A percentile compares a stretch with the other conserved stretches of the same genome.
These are phyloP conservation scores for Blastomyces gilchristii DNA, from an alignment of 2,329 filamentous ascomycete genomes.

Conservation along the genomic window DNA sequence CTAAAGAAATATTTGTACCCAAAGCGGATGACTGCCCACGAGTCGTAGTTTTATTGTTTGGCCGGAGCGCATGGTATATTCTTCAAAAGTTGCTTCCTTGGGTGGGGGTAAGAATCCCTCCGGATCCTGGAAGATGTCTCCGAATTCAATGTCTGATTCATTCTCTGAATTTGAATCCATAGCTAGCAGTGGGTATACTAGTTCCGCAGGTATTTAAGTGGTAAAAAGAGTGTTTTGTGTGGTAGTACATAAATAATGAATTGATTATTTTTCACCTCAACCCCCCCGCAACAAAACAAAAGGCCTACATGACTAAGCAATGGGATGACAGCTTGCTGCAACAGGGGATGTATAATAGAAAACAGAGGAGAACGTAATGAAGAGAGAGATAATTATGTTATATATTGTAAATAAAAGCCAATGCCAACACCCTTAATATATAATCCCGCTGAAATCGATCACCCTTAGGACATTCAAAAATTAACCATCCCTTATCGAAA, in stretches of 20 bases:
- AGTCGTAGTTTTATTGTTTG: constrained; percentile 59
- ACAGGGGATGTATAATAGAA: too few relatives aligned
- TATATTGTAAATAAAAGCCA: neutral
- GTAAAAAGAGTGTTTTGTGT: neutral
- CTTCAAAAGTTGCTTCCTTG: constrained; percentile 61
- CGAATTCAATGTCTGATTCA: constrained; percentile 29
- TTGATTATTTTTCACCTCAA: neutral
- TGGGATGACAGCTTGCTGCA: too few relatives aligned
- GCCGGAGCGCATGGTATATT: constrained; percentile 59
- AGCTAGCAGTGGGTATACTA: neutral
- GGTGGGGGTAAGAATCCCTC: constrained; percentile 69
- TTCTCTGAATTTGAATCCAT: constrained; percentile 8
- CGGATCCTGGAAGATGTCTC: constrained; percentile 66
- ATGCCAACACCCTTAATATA: neutral
- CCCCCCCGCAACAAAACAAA: neutral
- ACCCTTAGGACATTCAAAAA: neutral
- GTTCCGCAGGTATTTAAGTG: neutral
- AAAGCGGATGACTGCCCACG: constrained; percentile 77
- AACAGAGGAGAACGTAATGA: neutral
- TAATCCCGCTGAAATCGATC: neutral
- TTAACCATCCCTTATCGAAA: neutral
- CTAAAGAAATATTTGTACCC: constrained; percentile 43
- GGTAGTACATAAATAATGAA: neutral
- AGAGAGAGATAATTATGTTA: neutral
- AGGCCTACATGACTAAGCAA: constrained; percentile 3